A percentile compares a stretch with the other conserved stretches of the same genome.
These are phyloP conservation scores for Trichoderma parareesei DNA, from an alignment of 495 filamentous ascomycete genomes.

Conservation along the genomic window DNA sequence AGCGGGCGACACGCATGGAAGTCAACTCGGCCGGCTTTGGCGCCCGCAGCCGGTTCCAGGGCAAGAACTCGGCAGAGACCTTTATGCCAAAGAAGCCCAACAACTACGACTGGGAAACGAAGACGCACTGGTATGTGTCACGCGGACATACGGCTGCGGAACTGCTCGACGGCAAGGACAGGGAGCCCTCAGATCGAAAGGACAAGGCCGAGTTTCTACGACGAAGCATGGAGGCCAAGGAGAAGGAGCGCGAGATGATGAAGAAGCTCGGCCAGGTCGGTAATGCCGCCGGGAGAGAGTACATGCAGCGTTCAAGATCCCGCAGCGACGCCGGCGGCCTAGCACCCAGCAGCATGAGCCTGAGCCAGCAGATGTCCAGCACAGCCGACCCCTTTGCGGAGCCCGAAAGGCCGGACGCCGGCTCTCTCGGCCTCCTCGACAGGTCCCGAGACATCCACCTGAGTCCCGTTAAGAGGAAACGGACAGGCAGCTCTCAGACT, in stretches of 20 bases:
- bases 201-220: slow-evolving; percentile 59
- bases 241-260: slow-evolving; percentile 76
- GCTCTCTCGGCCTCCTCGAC: slow-evolving; percentile 50
- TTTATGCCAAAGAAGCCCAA: slow-evolving; percentile 14
- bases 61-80: slow-evolving; percentile 25
- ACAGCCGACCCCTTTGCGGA: slow-evolving; percentile 9
- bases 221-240: slow-evolving; percentile 57
- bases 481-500: slow-evolving; percentile 33
- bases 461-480: slow-evolving; percentile 66
- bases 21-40: slow-evolving; percentile 55
- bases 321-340: slow-evolving; percentile 8
- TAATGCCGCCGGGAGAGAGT: slow-evolving; percentile 65
- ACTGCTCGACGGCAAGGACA: slow-evolving; percentile 61
- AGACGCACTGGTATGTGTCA: slow-evolving; percentile 52
- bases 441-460: slow-evolving; percentile 49
- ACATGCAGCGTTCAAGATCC: slow-evolving; percentile 43
- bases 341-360: slow-evolving; percentile 15
- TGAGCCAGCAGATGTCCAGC: slow-evolving; percentile 12
- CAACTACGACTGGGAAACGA: slow-evolving; percentile 51
- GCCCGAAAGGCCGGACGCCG: slow-evolving; percentile 3
- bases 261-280: slow-evolving; percentile 55
- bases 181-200: slow-evolving; percentile 40
- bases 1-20: slow-evolving; percentile 65
- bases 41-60: slow-evolving; percentile 22
- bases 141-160: slow-evolving; percentile 45